These are phyloP conservation scores for Xylariaceae sp. DNA, from an alignment of 2,329 filamentous ascomycete species.

Conservation along the genomic window DNA sequence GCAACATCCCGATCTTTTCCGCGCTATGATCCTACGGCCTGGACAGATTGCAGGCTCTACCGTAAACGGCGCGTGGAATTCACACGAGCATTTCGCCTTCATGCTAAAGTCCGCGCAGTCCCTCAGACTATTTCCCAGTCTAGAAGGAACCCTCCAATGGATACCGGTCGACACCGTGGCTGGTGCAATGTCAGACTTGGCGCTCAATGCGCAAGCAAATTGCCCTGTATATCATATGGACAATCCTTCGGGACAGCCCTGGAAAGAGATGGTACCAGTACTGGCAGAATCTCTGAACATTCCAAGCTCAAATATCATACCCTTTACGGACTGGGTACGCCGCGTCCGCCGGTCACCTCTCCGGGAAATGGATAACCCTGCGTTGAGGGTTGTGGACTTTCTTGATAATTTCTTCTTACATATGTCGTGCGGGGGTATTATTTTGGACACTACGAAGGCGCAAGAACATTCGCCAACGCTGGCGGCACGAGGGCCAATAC, in stretches of 20 bases:
- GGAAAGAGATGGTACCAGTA: conserved; percentile 22
- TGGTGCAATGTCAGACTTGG: conserved; percentile 24
- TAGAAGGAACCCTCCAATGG: conserved; percentile 42
- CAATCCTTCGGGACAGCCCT: conserved; percentile 29
- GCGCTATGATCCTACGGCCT: conserved; percentile 39
- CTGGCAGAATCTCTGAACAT: conserved; percentile 24
- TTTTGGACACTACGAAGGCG: conserved; percentile 26
- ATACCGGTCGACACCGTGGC: conserved; percentile 40
- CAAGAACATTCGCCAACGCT: conserved; percentile 36
- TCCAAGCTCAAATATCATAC: conserved; percentile 16
- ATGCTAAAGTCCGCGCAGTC: conserved; percentile 48
- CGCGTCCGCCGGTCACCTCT: conserved; percentile 21
- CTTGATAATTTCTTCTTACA: conserved; percentile 9
- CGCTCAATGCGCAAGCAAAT: conserved; percentile 9
- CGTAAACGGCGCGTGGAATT: conserved; percentile 51
- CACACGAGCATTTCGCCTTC: conserved; percentile 47
- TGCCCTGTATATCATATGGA: conserved; percentile 29
- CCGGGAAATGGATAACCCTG: conserved; percentile 26
- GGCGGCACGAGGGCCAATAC: conserved; percentile 30
- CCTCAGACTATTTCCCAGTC: conserved; percentile 38
- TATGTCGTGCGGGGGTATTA: conserved; percentile 15
- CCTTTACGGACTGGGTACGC: conserved; percentile 28
- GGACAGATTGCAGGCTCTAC: conserved; percentile 52
- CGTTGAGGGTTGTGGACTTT: conserved; percentile 13
- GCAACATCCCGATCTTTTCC: conserved; percentile 39